These are phyloP conservation scores for Podospora comata DNA, from an alignment of 495 filamentous ascomycete species.

Conservation along the genomic window DNA sequence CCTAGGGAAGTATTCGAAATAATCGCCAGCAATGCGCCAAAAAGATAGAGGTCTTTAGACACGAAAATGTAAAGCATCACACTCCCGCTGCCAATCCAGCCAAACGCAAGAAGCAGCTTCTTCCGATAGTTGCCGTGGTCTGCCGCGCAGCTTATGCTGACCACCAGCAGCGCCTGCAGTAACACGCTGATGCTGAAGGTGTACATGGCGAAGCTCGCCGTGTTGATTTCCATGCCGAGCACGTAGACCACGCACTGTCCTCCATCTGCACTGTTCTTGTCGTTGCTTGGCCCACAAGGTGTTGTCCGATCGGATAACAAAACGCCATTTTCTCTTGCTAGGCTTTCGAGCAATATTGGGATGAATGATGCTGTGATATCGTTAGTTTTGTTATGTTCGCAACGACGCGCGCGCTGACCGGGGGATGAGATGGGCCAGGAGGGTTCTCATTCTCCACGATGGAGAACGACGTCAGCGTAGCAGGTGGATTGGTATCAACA, in stretches of 20 bases:
- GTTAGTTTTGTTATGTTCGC: slow-evolving; percentile 10
- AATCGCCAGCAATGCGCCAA: slow-evolving; percentile 80
- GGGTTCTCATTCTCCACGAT: not conserved
- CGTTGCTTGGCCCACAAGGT: slow-evolving; percentile 58
- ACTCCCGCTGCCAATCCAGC: slow-evolving; percentile 70
- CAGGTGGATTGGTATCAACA: not conserved
- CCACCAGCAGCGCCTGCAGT: slow-evolving; percentile 81
- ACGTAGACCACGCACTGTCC: slow-evolving; percentile 81
- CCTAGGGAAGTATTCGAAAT: slow-evolving; percentile 88
- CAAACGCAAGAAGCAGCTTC: slow-evolving; percentile 76
- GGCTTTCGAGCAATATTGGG: slow-evolving; percentile 90
- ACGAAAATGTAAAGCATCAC: slow-evolving; percentile 90
- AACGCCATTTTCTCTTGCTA: slow-evolving; percentile 85
- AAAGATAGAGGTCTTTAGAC: slow-evolving; percentile 65
- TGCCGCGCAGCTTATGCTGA: slow-evolving; percentile 92
- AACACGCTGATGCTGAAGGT: slow-evolving; percentile 91
- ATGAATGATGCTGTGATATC: slow-evolving; percentile 76
- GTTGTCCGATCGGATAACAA: slow-evolving; percentile 69
- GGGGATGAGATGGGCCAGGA: not conserved
- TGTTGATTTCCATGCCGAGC: slow-evolving; percentile 84
- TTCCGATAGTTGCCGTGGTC: slow-evolving; percentile 95
- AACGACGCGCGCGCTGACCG: not conserved
- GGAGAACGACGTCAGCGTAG: not conserved
- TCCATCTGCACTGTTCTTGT: slow-evolving; percentile 34
- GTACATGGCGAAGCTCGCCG: slow-evolving; percentile 97